Conservation (phyloP, 176 grass and related monocot genomes). For the Phoenix roebelenii region DNA sequence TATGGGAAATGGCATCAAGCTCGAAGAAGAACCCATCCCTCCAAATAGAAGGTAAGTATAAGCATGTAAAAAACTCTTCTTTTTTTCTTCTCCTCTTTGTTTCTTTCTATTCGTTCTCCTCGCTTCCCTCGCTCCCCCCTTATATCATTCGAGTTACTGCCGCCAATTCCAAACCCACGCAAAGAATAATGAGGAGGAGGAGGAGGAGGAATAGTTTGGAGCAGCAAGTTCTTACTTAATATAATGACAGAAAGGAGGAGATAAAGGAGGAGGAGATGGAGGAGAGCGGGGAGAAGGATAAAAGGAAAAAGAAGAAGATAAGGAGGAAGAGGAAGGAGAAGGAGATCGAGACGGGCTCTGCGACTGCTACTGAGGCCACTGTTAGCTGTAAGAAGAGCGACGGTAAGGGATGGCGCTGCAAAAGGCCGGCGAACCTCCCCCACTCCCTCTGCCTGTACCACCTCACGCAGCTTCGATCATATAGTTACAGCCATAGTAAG, state of each 20-base stretch:
- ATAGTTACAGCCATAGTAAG: background rate
- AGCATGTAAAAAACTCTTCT: background rate
- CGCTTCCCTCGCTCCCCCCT: too few relatives aligned
- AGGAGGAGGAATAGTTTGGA: too few relatives aligned
- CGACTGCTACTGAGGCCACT: background rate
- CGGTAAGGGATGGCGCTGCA: slow-evolving; percentile 15
- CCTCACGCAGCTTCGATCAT: slow-evolving; percentile 6
- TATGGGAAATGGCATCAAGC: background rate
- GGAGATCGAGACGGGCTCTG: background rate
- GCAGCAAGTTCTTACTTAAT: too few relatives aligned
- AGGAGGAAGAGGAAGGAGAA: slow-evolving; percentile 1
- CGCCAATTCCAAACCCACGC: too few relatives aligned
- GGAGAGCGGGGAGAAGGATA: background rate
- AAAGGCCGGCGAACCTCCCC: slow-evolving; percentile 4
- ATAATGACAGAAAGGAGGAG: too few relatives aligned
- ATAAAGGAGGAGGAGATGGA: background rate
- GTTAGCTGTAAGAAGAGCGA: slow-evolving; percentile 16
- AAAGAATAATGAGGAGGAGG: too few relatives aligned
- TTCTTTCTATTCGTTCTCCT: too few relatives aligned
- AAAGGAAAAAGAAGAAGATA: background rate
- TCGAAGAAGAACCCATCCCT: background rate
- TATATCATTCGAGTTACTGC: too few relatives aligned
- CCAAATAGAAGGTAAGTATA: background rate
- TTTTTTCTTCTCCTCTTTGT: too few relatives aligned
- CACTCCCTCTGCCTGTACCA: slow-evolving; percentile 13